Evolutionary conservation across 108 stramenopile genomes (phyloP).

Genomic region (Cyclotella cryptica): DNA sequence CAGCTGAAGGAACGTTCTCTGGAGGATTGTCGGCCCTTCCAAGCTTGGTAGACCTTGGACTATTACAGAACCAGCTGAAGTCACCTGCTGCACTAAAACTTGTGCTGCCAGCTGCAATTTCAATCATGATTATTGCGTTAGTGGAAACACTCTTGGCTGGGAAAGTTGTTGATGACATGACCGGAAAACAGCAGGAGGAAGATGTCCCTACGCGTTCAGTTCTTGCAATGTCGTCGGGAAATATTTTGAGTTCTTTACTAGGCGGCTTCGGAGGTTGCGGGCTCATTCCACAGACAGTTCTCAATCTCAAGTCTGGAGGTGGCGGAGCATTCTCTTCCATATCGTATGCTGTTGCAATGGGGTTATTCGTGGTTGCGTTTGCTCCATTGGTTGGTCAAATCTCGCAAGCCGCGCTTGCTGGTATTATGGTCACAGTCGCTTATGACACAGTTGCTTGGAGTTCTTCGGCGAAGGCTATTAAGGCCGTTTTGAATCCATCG

Average conservation of each 20-base stretch:
- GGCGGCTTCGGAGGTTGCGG: conserved; percentile 61
- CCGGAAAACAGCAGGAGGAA: conserved; percentile 2
- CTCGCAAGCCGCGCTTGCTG: conserved; percentile 44
- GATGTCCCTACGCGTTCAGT: conserved; percentile 46
- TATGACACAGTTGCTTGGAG: conserved; percentile 42
- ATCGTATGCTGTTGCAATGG: conserved; percentile 49
- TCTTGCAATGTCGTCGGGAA: conserved; percentile 42
- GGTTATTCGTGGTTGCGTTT: conserved; percentile 42
- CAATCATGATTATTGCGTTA: conserved; percentile 48
- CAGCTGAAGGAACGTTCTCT: conserved; percentile 38
- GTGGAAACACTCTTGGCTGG: conserved; percentile 53
- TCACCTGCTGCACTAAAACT: conserved; percentile 22
- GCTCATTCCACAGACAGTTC: conserved; percentile 55
- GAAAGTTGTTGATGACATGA: conserved; percentile 48
- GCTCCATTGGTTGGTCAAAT: conserved; percentile 42
- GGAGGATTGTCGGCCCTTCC: conserved; percentile 46
- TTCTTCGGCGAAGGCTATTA: conserved; percentile 22
- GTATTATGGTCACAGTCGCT: conserved; percentile 47
- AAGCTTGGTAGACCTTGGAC: conserved; percentile 14
- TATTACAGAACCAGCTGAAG: conserved; percentile 15
- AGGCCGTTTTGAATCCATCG: conserved; percentile 29
- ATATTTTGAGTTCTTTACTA: conserved; percentile 33
- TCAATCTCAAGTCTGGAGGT: conserved; percentile 54
- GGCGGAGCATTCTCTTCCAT: conserved; percentile 35
- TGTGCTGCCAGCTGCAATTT: conserved; percentile 47